A percentile compares a stretch with the other conserved stretches of the same genome.
Evolutionary conservation across 306 rosid species (phyloP).

Genomic region (peach (Prunus persica)): DNA sequence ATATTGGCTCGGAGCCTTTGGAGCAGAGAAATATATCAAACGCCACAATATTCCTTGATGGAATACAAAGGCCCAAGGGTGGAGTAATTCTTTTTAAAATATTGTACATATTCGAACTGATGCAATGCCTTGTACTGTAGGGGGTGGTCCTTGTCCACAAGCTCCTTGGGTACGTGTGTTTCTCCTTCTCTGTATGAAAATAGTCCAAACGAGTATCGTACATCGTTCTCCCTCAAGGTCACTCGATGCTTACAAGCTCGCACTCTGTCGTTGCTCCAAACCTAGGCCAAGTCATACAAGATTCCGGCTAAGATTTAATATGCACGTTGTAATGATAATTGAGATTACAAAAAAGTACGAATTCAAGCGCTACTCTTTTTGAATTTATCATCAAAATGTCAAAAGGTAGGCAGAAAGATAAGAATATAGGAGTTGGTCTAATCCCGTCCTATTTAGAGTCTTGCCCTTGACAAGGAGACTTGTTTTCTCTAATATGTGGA

Average conservation of each 20-base stretch:
- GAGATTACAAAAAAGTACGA: too few relatives aligned
- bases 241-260: constrained; percentile 22
- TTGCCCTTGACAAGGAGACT: too few relatives aligned
- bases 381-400: too few relatives aligned
- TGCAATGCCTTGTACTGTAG: constrained; percentile 17
- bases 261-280: constrained; percentile 35
- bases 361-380: too few relatives aligned
- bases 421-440: too few relatives aligned
- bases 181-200: not conserved
- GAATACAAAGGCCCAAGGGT: not conserved
- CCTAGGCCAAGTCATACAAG: not conserved
- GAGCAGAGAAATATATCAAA: constrained; percentile 19
- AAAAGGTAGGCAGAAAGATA: too few relatives aligned
- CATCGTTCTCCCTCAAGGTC: not conserved
- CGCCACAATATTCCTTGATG: not conserved
- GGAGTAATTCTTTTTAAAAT: not conserved
- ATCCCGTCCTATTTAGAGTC: too few relatives aligned
- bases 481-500: too few relatives aligned
- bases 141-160: constrained; percentile 26
- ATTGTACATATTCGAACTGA: not conserved
- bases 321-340: too few relatives aligned
- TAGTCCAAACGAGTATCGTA: constrained; percentile 16
- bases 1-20: constrained; percentile 17
- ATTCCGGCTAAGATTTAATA: too few relatives aligned
- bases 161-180: constrained; percentile 14